Evolutionary conservation across 83 land plant genomes (phyloP).

Genomic region (Picea engelmannii): DNA sequence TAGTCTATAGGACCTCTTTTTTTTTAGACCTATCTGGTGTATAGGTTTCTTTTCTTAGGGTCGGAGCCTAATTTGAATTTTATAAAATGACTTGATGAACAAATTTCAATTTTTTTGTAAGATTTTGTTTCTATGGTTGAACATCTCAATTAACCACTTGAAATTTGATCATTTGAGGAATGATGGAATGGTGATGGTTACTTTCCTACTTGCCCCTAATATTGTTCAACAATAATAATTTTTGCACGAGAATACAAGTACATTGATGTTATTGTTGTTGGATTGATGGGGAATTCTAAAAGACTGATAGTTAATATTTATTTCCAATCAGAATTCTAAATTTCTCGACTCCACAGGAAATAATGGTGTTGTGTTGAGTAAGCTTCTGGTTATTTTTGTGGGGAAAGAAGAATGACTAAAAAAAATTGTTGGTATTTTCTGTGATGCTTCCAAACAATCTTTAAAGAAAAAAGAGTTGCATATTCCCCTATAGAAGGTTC

Average conservation of each 20-base stretch:
- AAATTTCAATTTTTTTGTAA: too few relatives aligned
- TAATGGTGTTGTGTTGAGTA: conserved; percentile 57
- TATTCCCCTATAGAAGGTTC: conserved; percentile 66
- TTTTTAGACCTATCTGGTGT: too few relatives aligned
- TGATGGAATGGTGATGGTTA: not conserved
- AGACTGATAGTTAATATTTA: conserved; percentile 76
- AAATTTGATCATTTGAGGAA: too few relatives aligned
- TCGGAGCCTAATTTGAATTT: too few relatives aligned
- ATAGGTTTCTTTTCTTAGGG: too few relatives aligned
- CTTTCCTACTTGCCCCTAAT: not conserved
- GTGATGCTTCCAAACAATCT: conserved; percentile 79
- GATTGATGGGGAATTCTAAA: not conserved
- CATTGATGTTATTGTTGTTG: conserved; percentile 62
- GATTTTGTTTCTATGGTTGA: too few relatives aligned
- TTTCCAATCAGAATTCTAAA: conserved; percentile 86
- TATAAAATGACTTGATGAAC: too few relatives aligned
- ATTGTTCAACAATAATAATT: not conserved
- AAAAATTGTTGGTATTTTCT: conserved; percentile 16
- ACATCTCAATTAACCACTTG: too few relatives aligned
- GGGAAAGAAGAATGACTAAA: too few relatives aligned
- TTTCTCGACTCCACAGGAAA: conserved; percentile 64
- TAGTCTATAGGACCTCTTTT: too few relatives aligned
- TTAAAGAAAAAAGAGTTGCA: conserved; percentile 79
- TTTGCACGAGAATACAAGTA: conserved; percentile 87
- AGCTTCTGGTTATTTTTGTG: conserved; percentile 70